These are phyloP conservation scores for Aspergillus ostianus DNA, from an alignment of 495 filamentous ascomycete species.

Conservation along the genomic window DNA sequence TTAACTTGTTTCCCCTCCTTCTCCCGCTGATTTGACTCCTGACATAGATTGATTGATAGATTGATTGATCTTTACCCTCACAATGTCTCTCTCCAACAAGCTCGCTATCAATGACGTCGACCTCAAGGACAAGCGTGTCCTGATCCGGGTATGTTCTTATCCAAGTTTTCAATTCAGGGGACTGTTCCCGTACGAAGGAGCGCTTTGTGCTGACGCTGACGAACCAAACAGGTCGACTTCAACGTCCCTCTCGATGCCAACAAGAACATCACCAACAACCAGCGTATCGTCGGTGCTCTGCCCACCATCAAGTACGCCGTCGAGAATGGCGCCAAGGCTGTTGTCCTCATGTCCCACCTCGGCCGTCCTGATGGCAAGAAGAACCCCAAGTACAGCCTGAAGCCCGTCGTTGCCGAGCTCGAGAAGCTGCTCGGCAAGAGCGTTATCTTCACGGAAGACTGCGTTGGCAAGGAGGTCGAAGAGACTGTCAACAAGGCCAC, in stretches of 20 bases:
- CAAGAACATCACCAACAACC: constrained; percentile 94
- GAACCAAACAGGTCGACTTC: constrained; percentile 80
- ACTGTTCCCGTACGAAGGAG: not conserved
- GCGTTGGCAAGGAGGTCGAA: constrained; percentile 85
- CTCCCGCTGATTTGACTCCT: constrained; percentile 5
- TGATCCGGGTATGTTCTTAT: constrained; percentile 77
- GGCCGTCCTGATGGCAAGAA: constrained; percentile 89
- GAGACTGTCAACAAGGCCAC: constrained; percentile 80
- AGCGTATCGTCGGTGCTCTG: constrained; percentile 95
- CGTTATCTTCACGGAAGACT: constrained; percentile 88
- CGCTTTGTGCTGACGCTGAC: constrained; percentile 14
- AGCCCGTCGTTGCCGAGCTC: constrained; percentile 87
- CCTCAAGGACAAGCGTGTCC: constrained; percentile 94
- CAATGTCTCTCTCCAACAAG: constrained; percentile 98
- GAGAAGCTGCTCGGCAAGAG: constrained; percentile 81
- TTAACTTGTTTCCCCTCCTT: constrained; percentile 9
- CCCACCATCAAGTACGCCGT: constrained; percentile 98
- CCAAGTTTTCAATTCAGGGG: not conserved
- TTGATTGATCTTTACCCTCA: constrained; percentile 24
- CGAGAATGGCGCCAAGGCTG: constrained; percentile 89
- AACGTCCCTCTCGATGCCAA: constrained; percentile 93
- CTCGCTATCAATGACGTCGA: constrained; percentile 94
- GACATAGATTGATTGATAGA: constrained; percentile 8
- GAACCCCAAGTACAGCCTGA: constrained; percentile 90
- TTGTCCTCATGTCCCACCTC: constrained; percentile 98